Percentiles rank a stretch among this genome's conserved stretches.
Evolutionary conservation across 1,139 yeast species (phyloP).

Genomic region (Saccharomyces hybrid): DNA sequence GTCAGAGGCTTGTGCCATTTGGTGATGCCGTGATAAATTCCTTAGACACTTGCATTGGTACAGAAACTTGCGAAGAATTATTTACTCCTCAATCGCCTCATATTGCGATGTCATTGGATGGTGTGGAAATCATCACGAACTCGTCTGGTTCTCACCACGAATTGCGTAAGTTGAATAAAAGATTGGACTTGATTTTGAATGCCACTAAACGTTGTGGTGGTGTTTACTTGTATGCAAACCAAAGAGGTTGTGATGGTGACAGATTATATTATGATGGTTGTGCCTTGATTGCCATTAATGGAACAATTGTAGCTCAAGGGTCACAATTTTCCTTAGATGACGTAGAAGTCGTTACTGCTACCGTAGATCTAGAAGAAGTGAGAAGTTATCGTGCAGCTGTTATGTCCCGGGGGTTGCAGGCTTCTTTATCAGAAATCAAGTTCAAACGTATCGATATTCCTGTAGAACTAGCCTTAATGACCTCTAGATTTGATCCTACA

Average conservation of each 20-base stretch:
- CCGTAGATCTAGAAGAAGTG: constrained; percentile 88
- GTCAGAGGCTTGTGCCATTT: constrained; percentile 60
- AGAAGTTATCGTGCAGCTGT: constrained; percentile 65
- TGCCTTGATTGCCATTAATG: constrained; percentile 88
- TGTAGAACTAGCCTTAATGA: constrained; percentile 53
- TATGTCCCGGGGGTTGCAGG: constrained; percentile 75
- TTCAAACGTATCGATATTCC: constrained; percentile 59
- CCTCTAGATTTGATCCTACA: constrained; percentile 50
- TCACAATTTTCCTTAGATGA: constrained; percentile 81
- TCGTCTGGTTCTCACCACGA: constrained; percentile 97
- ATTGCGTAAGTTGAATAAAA: constrained; percentile 74
- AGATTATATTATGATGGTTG: constrained; percentile 94
- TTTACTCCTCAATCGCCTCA: constrained; percentile 97
- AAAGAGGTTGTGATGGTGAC: constrained; percentile 98
- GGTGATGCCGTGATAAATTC: constrained; percentile 90
- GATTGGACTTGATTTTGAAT: constrained; percentile 77
- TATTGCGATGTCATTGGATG: constrained; percentile 83
- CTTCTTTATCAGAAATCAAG: constrained; percentile 40
- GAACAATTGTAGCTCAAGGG: constrained; percentile 86
- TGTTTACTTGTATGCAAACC: constrained; percentile 84
- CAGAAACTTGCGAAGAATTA: constrained; percentile 95
- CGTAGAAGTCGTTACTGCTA: constrained; percentile 89
- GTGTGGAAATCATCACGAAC: constrained; percentile 92
- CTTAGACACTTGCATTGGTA: constrained; percentile 80
- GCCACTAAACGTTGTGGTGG: constrained; percentile 98